phyloP scores from a whole-genome alignment of 2,329 filamentous ascomycete species.

The Xylariaceae sp. region DNA sequence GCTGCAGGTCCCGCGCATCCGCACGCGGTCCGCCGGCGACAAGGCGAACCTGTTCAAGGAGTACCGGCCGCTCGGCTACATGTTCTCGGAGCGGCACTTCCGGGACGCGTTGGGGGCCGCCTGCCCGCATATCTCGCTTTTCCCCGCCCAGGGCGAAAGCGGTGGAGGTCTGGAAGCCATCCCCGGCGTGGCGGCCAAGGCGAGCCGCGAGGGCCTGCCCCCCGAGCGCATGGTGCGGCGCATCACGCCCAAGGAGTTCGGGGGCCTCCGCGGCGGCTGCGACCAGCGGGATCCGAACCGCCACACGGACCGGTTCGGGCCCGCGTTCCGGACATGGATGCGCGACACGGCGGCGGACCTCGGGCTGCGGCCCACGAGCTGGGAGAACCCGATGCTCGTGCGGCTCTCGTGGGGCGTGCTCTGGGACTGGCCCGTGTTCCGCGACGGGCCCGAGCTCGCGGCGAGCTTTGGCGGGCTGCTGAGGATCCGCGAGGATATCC shows the following conservation, averaged over 20 bases:
- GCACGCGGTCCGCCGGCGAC: conserved; percentile 44
- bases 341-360: conserved; percentile 25
- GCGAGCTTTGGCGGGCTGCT: conserved; percentile 53
- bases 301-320: conserved; percentile 45
- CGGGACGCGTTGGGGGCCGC: conserved; percentile 40
- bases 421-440: conserved; percentile 51
- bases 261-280: conserved; percentile 43
- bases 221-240: conserved; percentile 38
- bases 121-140: conserved; percentile 48
- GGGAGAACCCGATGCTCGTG: conserved; percentile 43
- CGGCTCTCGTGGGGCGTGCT: conserved; percentile 50
- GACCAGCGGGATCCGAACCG: conserved; percentile 47
- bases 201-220: conserved; percentile 29
- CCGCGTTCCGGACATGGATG: conserved; percentile 41
- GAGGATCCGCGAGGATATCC: conserved; percentile 43
- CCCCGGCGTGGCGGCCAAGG: conserved; percentile 42
- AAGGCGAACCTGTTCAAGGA: conserved; percentile 46
- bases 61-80: conserved; percentile 47
- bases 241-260: conserved; percentile 47
- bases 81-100: conserved; percentile 53
- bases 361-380: conserved; percentile 22
- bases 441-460: conserved; percentile 53
- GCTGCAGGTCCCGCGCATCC: conserved; percentile 51
- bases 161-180: conserved; percentile 40
- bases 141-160: conserved; percentile 33